Evolutionary conservation across 2,329 filamentous ascomycete genomes (phyloP).

Genomic region (Aspergillus hiratsukae): DNA sequence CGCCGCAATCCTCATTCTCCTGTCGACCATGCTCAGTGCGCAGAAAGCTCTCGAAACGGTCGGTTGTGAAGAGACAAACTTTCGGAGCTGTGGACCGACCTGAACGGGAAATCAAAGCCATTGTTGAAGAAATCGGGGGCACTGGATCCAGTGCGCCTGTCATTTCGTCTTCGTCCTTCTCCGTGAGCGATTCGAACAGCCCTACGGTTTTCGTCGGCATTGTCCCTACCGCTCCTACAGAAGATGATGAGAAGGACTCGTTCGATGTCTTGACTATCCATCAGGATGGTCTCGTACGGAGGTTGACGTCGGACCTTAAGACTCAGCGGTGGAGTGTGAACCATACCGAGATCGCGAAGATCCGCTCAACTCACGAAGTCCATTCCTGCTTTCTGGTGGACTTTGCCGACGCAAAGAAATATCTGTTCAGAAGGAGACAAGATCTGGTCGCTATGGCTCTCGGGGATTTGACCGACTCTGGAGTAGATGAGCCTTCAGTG

Average conservation of each 20-base stretch:
- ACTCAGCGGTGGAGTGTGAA: slow-evolving; percentile 37
- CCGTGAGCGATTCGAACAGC: slow-evolving; percentile 34
- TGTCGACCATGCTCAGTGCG: slow-evolving; percentile 57
- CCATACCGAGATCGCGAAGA: slow-evolving; percentile 30
- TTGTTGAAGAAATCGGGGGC: slow-evolving; percentile 45
- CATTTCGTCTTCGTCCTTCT: slow-evolving; percentile 38
- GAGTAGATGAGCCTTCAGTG: slow-evolving; percentile 31
- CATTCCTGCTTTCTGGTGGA: slow-evolving; percentile 36
- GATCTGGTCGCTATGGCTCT: slow-evolving; percentile 36
- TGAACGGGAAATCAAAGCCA: slow-evolving; percentile 51
- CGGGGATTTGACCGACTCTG: slow-evolving; percentile 26
- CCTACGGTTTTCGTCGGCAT: slow-evolving; percentile 37
- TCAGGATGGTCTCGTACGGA: slow-evolving; percentile 39
- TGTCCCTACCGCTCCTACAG: slow-evolving; percentile 24
- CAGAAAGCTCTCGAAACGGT: slow-evolving; percentile 43
- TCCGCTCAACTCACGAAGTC: slow-evolving; percentile 25
- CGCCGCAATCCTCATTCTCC: slow-evolving; percentile 55
- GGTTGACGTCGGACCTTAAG: slow-evolving; percentile 38
- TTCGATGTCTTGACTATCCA: slow-evolving; percentile 42
- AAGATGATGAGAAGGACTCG: slow-evolving; percentile 24
- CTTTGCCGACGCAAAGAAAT: slow-evolving; percentile 39
- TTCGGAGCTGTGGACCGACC: slow-evolving; percentile 50
- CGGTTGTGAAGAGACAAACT: slow-evolving; percentile 49
- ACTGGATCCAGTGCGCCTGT: slow-evolving; percentile 27
- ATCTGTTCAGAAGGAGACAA: slow-evolving; percentile 37